Evolutionary conservation across 163 green algal genomes (phyloP), one percentile per base, ranked within the genome.

Genomic region (Coccomyxa subellipsoidea): DNA sequence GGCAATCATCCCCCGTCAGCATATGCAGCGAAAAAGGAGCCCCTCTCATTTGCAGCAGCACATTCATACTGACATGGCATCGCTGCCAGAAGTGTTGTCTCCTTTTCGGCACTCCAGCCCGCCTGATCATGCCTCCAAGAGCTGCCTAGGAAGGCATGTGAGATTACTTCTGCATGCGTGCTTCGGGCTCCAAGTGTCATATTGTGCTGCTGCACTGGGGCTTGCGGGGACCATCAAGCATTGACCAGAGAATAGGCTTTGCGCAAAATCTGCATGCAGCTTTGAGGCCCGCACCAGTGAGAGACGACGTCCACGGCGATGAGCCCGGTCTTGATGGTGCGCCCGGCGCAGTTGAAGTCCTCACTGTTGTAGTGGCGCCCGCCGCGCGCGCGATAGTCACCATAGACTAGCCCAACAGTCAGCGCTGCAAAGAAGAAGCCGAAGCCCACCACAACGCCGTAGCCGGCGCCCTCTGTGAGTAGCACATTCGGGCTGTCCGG

Each of bases 311-410:
- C 83, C 0, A 85, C 81, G 53, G 94, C 94, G 21, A 94, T 97
- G 7, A 98, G 89, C 2, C 89, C 89, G 47, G 89, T 92, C 81
- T 94, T 94, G 73, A 95, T 87, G 81, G 79, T 90, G 79, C 92
- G 88, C 21, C 66, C 66, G 27, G 66, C 93, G 9, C 90, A 96
- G 84, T 96, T 93, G 87, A 97, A 98, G 78, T 92, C 89, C 89
- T 98, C 94, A 31, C 90, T 95, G 31, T 87, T 88, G 21, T 73
- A 73, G 66, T 73, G 66, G 66, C 66, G 66, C 8, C 66, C 66
- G 29, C 66, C 66, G 27, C 66, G 66, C 27, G 66, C 66, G n/a
- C 66, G 66, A 23, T 73, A 73, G 83, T 94, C 89, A 23, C 90
- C 66, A 73, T 85, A 90, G 8, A 92, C 85, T 31, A 94, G 66